Evolutionary conservation across 805 yeast species (phyloP), one percentile per base, ranked within the genome.

Genomic region (Saturnispora silvae): DNA sequence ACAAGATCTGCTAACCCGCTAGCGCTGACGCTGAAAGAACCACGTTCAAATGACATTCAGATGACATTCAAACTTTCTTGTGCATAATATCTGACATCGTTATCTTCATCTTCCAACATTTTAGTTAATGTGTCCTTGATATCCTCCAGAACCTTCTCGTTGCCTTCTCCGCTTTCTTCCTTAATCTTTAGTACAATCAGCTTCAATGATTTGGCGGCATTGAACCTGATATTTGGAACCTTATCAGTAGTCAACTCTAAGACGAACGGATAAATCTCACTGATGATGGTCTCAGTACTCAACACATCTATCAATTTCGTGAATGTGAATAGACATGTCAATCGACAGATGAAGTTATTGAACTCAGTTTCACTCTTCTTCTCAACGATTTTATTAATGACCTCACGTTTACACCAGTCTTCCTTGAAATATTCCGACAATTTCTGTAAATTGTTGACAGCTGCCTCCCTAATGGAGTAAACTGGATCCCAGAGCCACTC

Each of bases 401-500:
- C 79, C 54, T 86, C 92, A 31, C 65, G 64, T 56, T 84, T 77
- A 33, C 96, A 89, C 99, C 99, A 92, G 27, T 77, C 77, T 26
- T 87, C 77, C 23, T 97, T 98, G 61, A 92, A 92, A 26, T 84
- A 85, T 47, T 71, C 73, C 4, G 96, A 77, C 50, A 92, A 67
- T 48, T 80, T 77, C 47, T 72, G 77, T 48, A 92, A 65, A 58
- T 87, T 92, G 40, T 67, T 64, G 23, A 92, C 94, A 1, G 97
- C 97, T 8, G 98, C 98, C 47, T 85, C 94, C 60, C 99, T 77
- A 43, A 92, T 87, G 4, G 97, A 87, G 61, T 75, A 92, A 28
- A 92, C 98, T 4, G 87, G 82, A 63, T 92, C 99, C 95, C 96
- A 87, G 46, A 92, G 67, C 97, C 98, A 92, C n/a, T 87, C 81